These are phyloP conservation scores for Pilaira anomala DNA, from an alignment of 192 early-diverging fungal species.

Conservation along the genomic window DNA sequence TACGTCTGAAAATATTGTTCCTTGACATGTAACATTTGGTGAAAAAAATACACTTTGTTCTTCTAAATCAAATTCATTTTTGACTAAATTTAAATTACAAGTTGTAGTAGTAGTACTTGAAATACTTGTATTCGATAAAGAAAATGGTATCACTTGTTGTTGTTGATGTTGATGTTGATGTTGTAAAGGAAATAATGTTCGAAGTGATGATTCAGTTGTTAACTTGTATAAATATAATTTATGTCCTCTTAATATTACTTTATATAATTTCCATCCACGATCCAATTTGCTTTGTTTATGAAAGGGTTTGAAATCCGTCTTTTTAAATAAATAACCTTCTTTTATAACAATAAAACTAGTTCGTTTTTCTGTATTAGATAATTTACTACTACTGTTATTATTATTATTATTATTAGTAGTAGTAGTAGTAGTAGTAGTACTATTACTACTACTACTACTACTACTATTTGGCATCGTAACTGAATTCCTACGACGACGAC, in stretches of 20 bases:
- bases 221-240: slow-evolving; percentile 77
- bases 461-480: too few species aligned
- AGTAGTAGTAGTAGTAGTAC: too few species aligned
- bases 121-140: neutral
- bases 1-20: slow-evolving; percentile 17
- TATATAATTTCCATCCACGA: slow-evolving; percentile 77
- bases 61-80: slow-evolving; percentile 19
- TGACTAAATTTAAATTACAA: neutral
- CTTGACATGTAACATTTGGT: neutral
- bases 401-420: neutral
- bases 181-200: slow-evolving; percentile 30
- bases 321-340: slow-evolving; percentile 74
- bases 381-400: neutral
- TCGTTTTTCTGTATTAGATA: slow-evolving; percentile 21
- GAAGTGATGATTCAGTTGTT: slow-evolving; percentile 48
- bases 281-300: slow-evolving; percentile 51
- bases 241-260: slow-evolving; percentile 65
- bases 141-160: neutral
- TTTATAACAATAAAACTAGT: slow-evolving; percentile 30
- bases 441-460: too few species aligned
- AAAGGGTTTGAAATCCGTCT: slow-evolving; percentile 65
- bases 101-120: neutral
- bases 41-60: slow-evolving; percentile 13
- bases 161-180: neutral
- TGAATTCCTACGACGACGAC: too few species aligned